Evolutionary conservation across 148 eudicot species (phyloP), one percentile per base, ranked within the genome.

Genomic region (Bassia scoparia): DNA sequence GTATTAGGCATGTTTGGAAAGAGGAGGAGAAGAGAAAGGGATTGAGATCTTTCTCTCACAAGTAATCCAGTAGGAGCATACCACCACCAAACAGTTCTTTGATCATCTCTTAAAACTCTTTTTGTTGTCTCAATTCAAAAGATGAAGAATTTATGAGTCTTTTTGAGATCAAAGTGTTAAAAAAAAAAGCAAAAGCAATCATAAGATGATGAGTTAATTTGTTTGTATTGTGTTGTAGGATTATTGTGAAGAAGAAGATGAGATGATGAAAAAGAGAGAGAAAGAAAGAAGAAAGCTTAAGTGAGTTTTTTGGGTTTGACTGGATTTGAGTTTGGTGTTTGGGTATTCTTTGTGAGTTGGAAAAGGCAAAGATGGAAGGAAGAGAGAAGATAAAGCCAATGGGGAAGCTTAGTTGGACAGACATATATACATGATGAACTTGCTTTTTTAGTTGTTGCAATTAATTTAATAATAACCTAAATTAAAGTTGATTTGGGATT

Each of bases 71-170:
- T 77, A 31, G 81, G 67, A 60, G 81, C 78, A 69, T 72, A 55
- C 79, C 76, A 13, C 87, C 84, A 37, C 89, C 88, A 29, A 89
- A 86, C 55, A 89, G 79, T 77, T 87, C 96, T 83, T 86, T 88
- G 75, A 87, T 87, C 96, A 87, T 89, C 83, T 75, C 83, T 67
- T 68, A 52, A 63, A 53, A 41, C 29, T 67, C 82, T 68, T 64
- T 79, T 84, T 73, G 37, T 49, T 23, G 69, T 52, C 67, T 4
- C 35, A 69, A 79, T 69, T 72, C 48, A 60, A 8, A 37, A 27
- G 10, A 55, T 17, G 20, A 62, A 62, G 43, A 41, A 20, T 7
- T 35, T 33, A 41, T 30, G 37, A 30, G 14, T 34, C 41, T 61
- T 24, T 72, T 35, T n/a, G 72, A 67, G 78, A 75, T 75, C 72